Conservation (phyloP, 768 basidiomycete species). For the Tricholoma saponaceum region DNA sequence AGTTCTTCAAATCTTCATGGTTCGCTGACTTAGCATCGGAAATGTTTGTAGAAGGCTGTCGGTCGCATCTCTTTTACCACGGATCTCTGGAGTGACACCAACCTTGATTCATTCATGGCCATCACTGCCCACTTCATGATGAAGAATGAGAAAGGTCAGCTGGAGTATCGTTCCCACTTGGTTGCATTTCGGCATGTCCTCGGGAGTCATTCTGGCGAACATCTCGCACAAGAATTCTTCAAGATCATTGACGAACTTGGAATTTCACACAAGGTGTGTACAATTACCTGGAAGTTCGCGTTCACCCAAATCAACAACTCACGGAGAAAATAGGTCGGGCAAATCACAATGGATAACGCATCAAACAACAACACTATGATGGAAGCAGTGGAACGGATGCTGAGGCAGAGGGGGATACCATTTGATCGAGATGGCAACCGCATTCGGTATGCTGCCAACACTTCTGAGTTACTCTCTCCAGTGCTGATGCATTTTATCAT, state of each 20-base stretch:
- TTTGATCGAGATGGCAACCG: conserved; percentile 19
- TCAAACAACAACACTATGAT: conserved; percentile 31
- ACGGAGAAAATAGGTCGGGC: conserved; percentile 17
- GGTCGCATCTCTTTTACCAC: conserved; percentile 29
- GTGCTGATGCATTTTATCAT: too few species aligned
- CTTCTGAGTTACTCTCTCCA: too few species aligned
- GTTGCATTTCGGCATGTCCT: conserved; percentile 26
- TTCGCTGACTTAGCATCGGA: too few species aligned
- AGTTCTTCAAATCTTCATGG: too few species aligned
- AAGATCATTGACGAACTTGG: conserved; percentile 20
- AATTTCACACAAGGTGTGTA: conserved; percentile 17
- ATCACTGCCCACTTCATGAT: conserved; percentile 27
- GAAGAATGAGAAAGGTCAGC: conserved; percentile 12
- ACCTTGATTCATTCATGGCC: conserved; percentile 24
- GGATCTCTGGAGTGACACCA: conserved; percentile 29
- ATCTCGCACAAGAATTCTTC: conserved; percentile 21
- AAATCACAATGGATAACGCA: conserved; percentile 32
- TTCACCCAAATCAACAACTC: too few species aligned
- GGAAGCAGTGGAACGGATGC: conserved; percentile 16
- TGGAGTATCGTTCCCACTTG: conserved; percentile 19
- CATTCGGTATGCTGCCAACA: neutral
- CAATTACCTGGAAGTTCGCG: neutral
- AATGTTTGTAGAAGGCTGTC: conserved; percentile 15
- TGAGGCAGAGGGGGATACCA: conserved; percentile 1
- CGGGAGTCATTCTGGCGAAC: conserved; percentile 26